These are phyloP conservation scores for Penicillium rolfsii DNA, from an alignment of 2,329 filamentous ascomycete genomes.

Conservation along the genomic window DNA sequence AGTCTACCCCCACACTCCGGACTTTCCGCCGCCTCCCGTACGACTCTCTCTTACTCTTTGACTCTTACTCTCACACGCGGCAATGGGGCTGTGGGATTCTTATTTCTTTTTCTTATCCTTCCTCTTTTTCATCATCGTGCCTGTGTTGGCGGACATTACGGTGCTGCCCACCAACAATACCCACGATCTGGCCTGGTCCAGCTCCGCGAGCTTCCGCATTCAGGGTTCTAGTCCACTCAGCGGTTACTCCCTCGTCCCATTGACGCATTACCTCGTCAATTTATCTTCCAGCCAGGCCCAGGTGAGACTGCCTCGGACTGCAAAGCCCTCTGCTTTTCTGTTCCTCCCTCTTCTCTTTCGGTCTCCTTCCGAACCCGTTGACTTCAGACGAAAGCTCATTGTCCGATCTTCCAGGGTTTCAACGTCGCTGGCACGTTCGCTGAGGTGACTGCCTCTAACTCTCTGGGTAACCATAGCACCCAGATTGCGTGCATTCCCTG, in stretches of 20 bases:
- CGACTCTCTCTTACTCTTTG: background rate
- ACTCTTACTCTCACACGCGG: background rate
- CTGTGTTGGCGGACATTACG: constrained; percentile 25
- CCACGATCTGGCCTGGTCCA: constrained; percentile 27
- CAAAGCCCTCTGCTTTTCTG: background rate
- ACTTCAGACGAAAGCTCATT: constrained; percentile 8
- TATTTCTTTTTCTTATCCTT: constrained; percentile 11
- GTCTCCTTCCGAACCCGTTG: background rate
- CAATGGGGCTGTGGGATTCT: constrained; percentile 4
- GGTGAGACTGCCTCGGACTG: constrained; percentile 25
- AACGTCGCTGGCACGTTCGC: constrained; percentile 34
- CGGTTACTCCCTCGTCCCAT: constrained; percentile 29
- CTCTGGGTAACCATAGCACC: constrained; percentile 28
- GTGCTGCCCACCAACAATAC: constrained; percentile 38
- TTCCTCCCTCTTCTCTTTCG: background rate
- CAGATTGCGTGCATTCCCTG: constrained; percentile 49
- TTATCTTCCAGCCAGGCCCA: constrained; percentile 24
- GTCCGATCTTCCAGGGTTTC: constrained; percentile 30
- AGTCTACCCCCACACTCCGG: constrained; percentile 1
- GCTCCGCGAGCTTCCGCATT: constrained; percentile 30
- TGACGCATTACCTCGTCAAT: constrained; percentile 31
- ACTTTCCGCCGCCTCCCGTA: constrained; percentile 5
- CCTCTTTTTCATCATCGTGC: constrained; percentile 10
- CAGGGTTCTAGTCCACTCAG: constrained; percentile 26
- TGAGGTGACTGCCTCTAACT: constrained; percentile 35